Evolutionary conservation across 371 early-diverging fungal species (phyloP).

Genomic region (Basidiobolus meristosporus): DNA sequence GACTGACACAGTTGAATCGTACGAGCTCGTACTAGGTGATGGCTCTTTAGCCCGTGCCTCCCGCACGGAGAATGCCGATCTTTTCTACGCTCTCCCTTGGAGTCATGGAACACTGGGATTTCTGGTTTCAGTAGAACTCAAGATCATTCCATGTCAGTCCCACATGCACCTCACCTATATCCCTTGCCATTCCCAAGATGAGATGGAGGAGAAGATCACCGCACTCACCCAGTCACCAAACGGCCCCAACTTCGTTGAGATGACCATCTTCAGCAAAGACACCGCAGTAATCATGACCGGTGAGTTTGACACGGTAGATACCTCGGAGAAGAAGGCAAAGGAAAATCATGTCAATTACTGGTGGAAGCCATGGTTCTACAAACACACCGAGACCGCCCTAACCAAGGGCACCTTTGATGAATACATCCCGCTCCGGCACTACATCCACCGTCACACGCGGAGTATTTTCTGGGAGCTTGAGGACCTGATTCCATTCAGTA

Average conservation of each 20-base stretch:
- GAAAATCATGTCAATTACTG: slow-evolving; percentile 12
- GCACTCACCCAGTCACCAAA: slow-evolving; percentile 8
- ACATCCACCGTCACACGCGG: slow-evolving; percentile 23
- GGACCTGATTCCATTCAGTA: slow-evolving; percentile 16
- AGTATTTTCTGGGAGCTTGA: slow-evolving; percentile 19
- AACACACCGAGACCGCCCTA: slow-evolving; percentile 12
- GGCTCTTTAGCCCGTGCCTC: slow-evolving; percentile 12
- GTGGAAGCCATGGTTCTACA: slow-evolving; percentile 23
- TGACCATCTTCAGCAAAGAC: slow-evolving; percentile 12
- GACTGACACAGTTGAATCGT: slow-evolving; percentile 11
- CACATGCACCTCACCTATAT: slow-evolving; percentile 11
- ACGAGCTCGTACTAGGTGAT: slow-evolving; percentile 15
- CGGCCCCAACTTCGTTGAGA: slow-evolving; percentile 15
- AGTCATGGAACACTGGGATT: slow-evolving; percentile 20
- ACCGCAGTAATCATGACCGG: slow-evolving; percentile 15
- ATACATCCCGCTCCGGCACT: slow-evolving; percentile 20
- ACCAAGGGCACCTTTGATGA: slow-evolving; percentile 10
- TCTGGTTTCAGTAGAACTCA: slow-evolving; percentile 13
- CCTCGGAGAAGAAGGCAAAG: slow-evolving; percentile 4
- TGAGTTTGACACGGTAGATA: slow-evolving; percentile 9
- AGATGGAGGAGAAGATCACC: slow-evolving; percentile 4
- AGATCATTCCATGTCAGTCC: slow-evolving; percentile 17
- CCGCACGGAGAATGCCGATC: slow-evolving; percentile 13
- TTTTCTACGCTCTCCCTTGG: slow-evolving; percentile 21
- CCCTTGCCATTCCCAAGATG: slow-evolving; percentile 7